A percentile compares a stretch with the other conserved stretches of the same genome.
Conservation (phyloP, 2,329 filamentous ascomycete species). For the Nectriaceae sp. region DNA sequence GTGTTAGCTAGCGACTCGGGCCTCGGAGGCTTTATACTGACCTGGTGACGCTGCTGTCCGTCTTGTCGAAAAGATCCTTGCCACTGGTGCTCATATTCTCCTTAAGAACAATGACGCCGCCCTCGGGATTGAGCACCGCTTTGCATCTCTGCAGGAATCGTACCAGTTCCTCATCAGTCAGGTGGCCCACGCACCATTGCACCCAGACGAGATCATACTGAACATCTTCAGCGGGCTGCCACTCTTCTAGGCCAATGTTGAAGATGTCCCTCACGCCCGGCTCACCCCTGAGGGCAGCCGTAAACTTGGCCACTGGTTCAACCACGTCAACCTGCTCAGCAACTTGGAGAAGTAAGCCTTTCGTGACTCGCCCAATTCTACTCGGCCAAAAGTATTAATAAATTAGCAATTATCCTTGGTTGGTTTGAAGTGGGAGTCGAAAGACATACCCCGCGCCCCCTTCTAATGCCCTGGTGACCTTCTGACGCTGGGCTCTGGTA, state of each 20-base stretch:
- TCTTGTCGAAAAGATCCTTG: conserved; percentile 71
- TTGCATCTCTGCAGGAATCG: conserved; percentile 66
- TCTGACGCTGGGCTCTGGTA: conserved; percentile 34
- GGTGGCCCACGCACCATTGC: conserved; percentile 87
- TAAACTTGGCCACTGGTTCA: conserved; percentile 84
- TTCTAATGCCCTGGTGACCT: conserved; percentile 35
- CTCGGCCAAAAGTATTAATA: not conserved
- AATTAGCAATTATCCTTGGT: not conserved
- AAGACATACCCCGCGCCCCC: conserved; percentile 41
- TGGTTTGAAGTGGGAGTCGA: not conserved
- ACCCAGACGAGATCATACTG: conserved; percentile 83
- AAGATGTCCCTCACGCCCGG: conserved; percentile 64
- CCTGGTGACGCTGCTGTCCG: conserved; percentile 77
- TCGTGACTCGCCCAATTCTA: conserved; percentile 81
- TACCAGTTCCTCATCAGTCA: conserved; percentile 73
- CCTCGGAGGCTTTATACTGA: conserved; percentile 69
- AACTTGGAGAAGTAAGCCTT: conserved; percentile 71
- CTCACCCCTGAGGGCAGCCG: conserved; percentile 57
- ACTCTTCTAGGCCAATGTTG: conserved; percentile 74
- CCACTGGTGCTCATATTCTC: conserved; percentile 69
- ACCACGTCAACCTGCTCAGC: conserved; percentile 77
- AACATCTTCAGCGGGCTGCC: conserved; percentile 50
- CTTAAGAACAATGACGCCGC: conserved; percentile 42
- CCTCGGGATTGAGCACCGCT: conserved; percentile 32
- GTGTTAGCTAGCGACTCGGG: conserved; percentile 32